A percentile compares a stretch with the other conserved stretches of the same genome.
Evolutionary conservation across 129 eudicot species (phyloP).

Genomic region (Artemisia annua): DNA sequence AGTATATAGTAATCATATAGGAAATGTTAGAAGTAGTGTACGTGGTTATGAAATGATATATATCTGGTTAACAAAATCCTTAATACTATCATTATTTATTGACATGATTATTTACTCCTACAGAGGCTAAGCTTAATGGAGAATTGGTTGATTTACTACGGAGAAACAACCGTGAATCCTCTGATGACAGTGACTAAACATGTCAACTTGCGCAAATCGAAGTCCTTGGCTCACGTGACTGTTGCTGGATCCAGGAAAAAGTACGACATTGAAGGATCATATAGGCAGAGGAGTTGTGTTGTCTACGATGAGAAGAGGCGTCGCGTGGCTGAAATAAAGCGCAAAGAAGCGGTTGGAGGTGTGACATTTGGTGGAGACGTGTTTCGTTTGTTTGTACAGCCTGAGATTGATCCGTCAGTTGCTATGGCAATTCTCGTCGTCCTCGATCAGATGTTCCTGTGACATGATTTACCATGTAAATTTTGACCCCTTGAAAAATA

Average conservation of each 20-base stretch:
- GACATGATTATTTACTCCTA: neutral
- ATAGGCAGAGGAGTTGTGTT: constrained; percentile 44
- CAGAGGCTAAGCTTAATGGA: constrained; percentile 48
- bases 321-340: constrained; percentile 53
- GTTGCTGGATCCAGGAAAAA: constrained; percentile 27
- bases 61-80: too few species aligned
- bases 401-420: constrained; percentile 50
- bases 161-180: constrained; percentile 40
- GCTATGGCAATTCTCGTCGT: constrained; percentile 67
- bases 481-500: neutral
- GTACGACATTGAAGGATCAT: constrained; percentile 62
- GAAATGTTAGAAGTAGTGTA: too few species aligned
- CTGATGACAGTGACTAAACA: constrained; percentile 48
- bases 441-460: constrained; percentile 49
- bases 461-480: neutral
- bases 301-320: constrained; percentile 30
- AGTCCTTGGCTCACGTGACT: constrained; percentile 32
- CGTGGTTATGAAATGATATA: too few species aligned
- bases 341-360: constrained; percentile 48
- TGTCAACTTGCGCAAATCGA: constrained; percentile 49
- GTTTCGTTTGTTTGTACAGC: constrained; percentile 36
- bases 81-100: neutral
- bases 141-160: constrained; percentile 63
- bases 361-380: constrained; percentile 60
- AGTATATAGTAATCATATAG: too few species aligned